These are phyloP conservation scores for Apiospora pterosperma DNA, from an alignment of 2,329 filamentous ascomycete genomes.

Conservation along the genomic window DNA sequence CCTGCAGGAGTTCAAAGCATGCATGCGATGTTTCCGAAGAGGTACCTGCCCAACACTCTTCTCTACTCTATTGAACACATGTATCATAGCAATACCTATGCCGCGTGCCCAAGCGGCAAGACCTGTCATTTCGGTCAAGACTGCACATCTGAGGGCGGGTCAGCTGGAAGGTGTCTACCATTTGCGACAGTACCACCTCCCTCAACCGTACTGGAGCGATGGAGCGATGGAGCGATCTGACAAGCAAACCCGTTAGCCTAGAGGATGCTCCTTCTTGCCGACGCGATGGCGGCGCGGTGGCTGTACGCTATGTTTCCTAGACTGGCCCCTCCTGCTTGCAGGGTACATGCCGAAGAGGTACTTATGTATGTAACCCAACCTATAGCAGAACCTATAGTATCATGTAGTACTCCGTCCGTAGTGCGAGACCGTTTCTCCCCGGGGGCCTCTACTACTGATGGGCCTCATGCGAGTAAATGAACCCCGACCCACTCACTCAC, in stretches of 20 bases:
- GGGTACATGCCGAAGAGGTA: no score
- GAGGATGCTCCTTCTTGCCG: no score
- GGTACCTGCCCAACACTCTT: neutral
- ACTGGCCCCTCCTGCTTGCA: no score
- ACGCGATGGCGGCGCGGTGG: neutral
- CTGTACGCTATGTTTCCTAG: neutral
- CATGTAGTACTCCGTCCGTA: no score
- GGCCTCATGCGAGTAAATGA: neutral
- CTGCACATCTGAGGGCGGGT: neutral
- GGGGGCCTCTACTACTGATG: neutral
- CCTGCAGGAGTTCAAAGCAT: neutral
- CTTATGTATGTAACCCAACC: no score
- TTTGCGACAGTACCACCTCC: neutral
- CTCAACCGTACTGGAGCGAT: neutral
- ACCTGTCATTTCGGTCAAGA: conserved; percentile 1
- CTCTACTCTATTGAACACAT: neutral
- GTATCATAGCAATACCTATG: neutral
- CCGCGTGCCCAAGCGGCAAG: neutral
- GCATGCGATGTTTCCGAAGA: no score
- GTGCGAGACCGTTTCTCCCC: neutral
- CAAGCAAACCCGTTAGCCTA: neutral
- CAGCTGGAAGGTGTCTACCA: neutral
- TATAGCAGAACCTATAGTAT: no score
- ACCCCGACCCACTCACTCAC: neutral
- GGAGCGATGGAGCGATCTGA: neutral